Base-by-base conservation (phyloP, 2,329 filamentous ascomycete species). In the Orbilia quercus region DNA sequence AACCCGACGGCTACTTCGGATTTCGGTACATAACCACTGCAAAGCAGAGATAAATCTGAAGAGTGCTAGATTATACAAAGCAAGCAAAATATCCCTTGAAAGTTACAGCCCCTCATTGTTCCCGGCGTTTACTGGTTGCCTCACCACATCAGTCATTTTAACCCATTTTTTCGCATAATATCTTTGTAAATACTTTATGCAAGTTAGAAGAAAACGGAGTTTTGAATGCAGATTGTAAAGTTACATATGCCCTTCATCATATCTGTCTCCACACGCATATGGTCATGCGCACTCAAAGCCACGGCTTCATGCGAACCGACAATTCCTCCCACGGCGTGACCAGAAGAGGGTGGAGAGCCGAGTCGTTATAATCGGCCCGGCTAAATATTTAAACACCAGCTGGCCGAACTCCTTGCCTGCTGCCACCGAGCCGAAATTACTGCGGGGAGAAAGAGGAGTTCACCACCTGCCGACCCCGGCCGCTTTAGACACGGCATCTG, bases 361-460 rank as follows among this genome's bases (percentile, higher is more conserved):
- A 31, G 28, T 40, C 42, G 28, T 28, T 40, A 51, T n/a, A n/a
- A n/a, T 70, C 65, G 57, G 65, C 42, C 50, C 65, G 65, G 65
- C 42, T 70, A 70, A 62, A 22, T 11, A 25, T 36, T 50, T 34
- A 57, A 55, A 51, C n/a, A n/a, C 45, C 45, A 38, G 57, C 36
- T n/a, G 44, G 18, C 53, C 53, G 51, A 58, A 71, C 23, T 34
- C 42, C 47, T 38, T 25, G 22, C 51, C 22, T 45, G 34, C 23
- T 50, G 9, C 53, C 53, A 36, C 59, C 59, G 59, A 72, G 45
- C 66, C 67, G 67, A 72, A 51, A 72, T 58, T 67, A 16, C 36
- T 14, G 11, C 36, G 9, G 11, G 9, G 28, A 31, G n/a, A 40
- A 4, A 14, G 58, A 65, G 45, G 53, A 65, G 40, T 42, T 64